Percentiles rank a stretch among this genome's conserved stretches.
Evolutionary conservation across 2,329 filamentous ascomycete species (phyloP).

Genomic region (Penicillium sp.): DNA sequence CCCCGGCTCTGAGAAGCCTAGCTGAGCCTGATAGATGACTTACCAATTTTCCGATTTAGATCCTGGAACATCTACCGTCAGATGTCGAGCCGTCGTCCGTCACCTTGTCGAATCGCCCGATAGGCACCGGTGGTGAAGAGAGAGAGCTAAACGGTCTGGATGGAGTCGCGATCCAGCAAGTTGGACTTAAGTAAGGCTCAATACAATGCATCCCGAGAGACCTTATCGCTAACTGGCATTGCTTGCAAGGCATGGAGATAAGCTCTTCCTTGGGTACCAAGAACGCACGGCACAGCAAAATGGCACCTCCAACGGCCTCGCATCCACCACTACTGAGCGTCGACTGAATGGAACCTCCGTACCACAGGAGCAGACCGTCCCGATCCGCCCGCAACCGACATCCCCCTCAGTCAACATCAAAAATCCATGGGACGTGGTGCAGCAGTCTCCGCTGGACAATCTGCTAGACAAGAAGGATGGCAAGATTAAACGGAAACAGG

Average conservation of each 20-base stretch:
- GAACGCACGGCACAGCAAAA: constrained; percentile 53
- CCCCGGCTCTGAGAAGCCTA: background rate
- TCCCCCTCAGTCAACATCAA: constrained; percentile 62
- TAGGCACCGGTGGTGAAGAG: constrained; percentile 53
- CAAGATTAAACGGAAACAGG: constrained; percentile 72
- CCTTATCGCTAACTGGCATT: constrained; percentile 18
- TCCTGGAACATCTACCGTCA: constrained; percentile 58
- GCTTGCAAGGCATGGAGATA: constrained; percentile 70
- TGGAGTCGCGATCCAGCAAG: constrained; percentile 53
- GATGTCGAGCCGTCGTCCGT: constrained; percentile 53
- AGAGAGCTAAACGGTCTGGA: constrained; percentile 50
- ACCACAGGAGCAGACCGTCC: constrained; percentile 53
- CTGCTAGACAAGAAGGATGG: constrained; percentile 80
- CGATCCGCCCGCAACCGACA: constrained; percentile 57
- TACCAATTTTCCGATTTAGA: constrained; percentile 28
- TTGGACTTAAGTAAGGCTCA: constrained; percentile 52
- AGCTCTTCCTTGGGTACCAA: constrained; percentile 80
- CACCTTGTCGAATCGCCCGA: constrained; percentile 57
- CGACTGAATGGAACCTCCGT: constrained; percentile 39
- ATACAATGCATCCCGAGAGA: background rate
- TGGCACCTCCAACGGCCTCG: constrained; percentile 35
- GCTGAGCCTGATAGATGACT: background rate
- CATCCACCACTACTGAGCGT: constrained; percentile 23
- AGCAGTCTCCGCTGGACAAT: constrained; percentile 83
- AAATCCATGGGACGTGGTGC: constrained; percentile 89